phyloP scores from a whole-genome alignment of 768 basidiomycete genomes.

The Tylopilus sp. region DNA sequence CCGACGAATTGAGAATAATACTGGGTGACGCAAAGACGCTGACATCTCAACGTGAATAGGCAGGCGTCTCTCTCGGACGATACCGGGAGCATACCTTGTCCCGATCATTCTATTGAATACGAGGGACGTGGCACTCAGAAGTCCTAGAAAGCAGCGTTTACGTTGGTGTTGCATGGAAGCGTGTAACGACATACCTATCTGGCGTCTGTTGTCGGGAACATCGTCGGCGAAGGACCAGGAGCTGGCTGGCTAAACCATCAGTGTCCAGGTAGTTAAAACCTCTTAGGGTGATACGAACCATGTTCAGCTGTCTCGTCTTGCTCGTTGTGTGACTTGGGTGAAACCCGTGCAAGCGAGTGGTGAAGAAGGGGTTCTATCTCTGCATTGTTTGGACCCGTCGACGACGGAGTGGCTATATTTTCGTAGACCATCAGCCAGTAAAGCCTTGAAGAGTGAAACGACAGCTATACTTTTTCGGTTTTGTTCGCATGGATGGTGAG shows the following conservation, averaged over 20 bases:
- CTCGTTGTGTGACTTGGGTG: no score
- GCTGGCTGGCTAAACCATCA: neutral
- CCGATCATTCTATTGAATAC: conserved; percentile 76
- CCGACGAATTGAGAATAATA: conserved; percentile 60
- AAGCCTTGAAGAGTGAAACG: no score
- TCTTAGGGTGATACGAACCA: conserved; percentile 11
- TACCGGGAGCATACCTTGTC: conserved; percentile 45
- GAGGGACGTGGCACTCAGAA: conserved; percentile 54
- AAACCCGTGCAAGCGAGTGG: neutral
- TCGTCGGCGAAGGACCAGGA: conserved; percentile 34
- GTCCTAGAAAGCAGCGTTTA: conserved; percentile 8
- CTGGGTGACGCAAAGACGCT: conserved; percentile 74
- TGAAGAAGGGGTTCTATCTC: conserved; percentile 24
- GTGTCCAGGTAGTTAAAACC: no score
- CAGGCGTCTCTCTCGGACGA: no score
- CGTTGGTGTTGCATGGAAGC: conserved; percentile 5
- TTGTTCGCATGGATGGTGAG: no score
- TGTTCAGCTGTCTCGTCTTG: no score
- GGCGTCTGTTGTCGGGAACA: conserved; percentile 45
- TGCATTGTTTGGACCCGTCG: neutral
- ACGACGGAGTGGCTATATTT: neutral
- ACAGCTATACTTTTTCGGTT: no score
- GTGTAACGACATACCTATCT: conserved; percentile 41
- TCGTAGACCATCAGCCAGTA: conserved; percentile 3
- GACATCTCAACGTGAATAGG: no score